These are phyloP conservation scores for Exobasidium cylindrosporum DNA, from an alignment of 1,284 basidiomycete species.

Conservation along the genomic window DNA sequence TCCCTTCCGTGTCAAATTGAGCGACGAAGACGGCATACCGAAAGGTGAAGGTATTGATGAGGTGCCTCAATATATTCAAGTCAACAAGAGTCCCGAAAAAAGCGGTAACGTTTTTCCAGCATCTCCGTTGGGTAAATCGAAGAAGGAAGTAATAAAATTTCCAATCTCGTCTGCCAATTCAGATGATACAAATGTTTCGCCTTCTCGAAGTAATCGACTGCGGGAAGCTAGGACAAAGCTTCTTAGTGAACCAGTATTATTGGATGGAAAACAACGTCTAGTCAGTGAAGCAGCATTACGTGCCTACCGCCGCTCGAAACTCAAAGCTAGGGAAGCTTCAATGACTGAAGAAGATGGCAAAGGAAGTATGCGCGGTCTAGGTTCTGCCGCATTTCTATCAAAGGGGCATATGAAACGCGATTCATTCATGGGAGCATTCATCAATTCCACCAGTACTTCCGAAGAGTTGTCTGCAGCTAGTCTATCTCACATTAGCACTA, in stretches of 20 bases:
- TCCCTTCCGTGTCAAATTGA: constrained; percentile 41
- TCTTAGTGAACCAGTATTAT: neutral
- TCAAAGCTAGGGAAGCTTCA: constrained; percentile 1
- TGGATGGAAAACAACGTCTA: constrained; percentile 13
- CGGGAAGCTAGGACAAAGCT: neutral
- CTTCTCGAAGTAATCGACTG: neutral
- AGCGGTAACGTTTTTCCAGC: neutral
- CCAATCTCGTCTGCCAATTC: neutral
- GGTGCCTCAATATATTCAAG: neutral
- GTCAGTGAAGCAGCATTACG: constrained; percentile 22
- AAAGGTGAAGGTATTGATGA: neutral
- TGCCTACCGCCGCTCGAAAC: constrained; percentile 16
- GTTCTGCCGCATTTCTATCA: neutral
- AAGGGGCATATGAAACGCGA: neutral
- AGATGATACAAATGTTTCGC: neutral
- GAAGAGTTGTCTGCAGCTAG: neutral
- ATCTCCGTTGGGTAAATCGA: neutral
- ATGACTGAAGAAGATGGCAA: neutral
- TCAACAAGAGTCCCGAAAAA: neutral
- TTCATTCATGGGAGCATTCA: neutral
- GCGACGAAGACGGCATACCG: constrained; percentile 31
- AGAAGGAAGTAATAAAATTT: neutral
- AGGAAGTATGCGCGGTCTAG: neutral
- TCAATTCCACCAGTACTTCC: neutral
- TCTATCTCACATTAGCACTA: neutral